Percentiles rank a stretch among this genome's conserved stretches.
These are phyloP conservation scores for Bryum argenteum DNA, from an alignment of 225 moss, liverwort and hornwort genomes.

Conservation along the genomic window DNA sequence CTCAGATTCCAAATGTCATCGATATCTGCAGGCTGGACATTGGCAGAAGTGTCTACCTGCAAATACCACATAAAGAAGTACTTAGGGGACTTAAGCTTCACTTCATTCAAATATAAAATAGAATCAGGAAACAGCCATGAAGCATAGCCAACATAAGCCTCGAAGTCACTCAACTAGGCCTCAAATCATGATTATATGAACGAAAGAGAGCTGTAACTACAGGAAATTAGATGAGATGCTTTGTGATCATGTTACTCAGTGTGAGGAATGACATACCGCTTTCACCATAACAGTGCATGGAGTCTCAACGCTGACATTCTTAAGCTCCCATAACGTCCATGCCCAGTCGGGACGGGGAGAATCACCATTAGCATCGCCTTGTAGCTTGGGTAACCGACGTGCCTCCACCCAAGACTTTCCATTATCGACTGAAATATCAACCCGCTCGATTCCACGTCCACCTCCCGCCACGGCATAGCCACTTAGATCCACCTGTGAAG, in stretches of 20 bases:
- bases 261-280: slow-evolving; percentile 56
- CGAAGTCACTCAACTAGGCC: neutral
- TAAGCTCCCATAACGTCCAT: slow-evolving; percentile 73
- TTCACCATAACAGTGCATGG: slow-evolving; percentile 65
- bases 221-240: slow-evolving; percentile 3
- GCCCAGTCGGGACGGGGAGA: slow-evolving; percentile 61
- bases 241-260: slow-evolving; percentile 5
- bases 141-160: neutral
- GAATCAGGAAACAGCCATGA: neutral
- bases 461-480: slow-evolving; percentile 77
- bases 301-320: slow-evolving; percentile 47
- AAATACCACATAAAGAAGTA: slow-evolving; percentile 9
- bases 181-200: neutral
- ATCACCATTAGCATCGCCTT: slow-evolving; percentile 32
- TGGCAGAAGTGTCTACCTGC: slow-evolving; percentile 51
- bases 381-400: slow-evolving; percentile 47
- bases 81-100: neutral
- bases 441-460: slow-evolving; percentile 76
- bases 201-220: neutral
- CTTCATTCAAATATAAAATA: slow-evolving; percentile 2
- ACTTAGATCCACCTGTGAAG: slow-evolving; percentile 52
- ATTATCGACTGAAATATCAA: slow-evolving; percentile 71
- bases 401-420: slow-evolving; percentile 67
- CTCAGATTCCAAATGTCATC: slow-evolving; percentile 56
- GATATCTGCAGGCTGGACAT: slow-evolving; percentile 42